Evolutionary conservation across 305 asterid species (phyloP), one percentile per base, ranked within the genome.

Genomic region (Striga hermonthica): DNA sequence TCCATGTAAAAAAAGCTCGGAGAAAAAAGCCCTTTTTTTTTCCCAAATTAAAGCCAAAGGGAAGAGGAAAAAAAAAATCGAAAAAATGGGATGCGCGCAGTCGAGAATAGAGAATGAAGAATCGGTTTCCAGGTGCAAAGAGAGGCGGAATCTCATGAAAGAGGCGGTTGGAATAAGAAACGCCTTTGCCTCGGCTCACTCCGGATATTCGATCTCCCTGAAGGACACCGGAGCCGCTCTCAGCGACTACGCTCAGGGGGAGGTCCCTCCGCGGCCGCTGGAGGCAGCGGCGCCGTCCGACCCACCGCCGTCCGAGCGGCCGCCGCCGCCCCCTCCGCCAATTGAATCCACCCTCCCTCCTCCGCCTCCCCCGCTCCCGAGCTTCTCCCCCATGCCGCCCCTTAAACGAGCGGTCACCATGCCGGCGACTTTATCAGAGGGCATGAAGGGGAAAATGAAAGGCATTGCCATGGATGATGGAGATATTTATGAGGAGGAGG

Each of bases 151-250:
- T 68, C 69, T 82, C 4, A 92, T 92, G 96, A 90, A 83, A 66
- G 95, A 87, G 65, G 96, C 95, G 9, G 97, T 87, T 37, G 64
- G 75, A 9, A 84, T 87, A 28, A 80, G 98, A 68, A 92, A 90
- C 65, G 88, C 89, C 12, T 92, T 92, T 69, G 98, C 98, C 5
- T 85, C 98, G 4, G 96, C 91, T 0, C 96, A 92, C 76, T 84
- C 98, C 14, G 96, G 91, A 15, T 92, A 90, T 67, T 73, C 95
- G 7, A 70, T 87, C 34, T 78, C 92, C 36, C 87, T 92, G 15
- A 92, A 92, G 49, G 90, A 90, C 75, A 87, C 95, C 0, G 98
- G 98, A 11, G 98, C 98, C 9, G 96, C 98, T 10, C 72, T 92
- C 77, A 88, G 95, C 44, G 97, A 92, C 72, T 92, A 83, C 49